Percentiles rank a stretch among this genome's conserved stretches.
phyloP scores from a whole-genome alignment of 257 asterid genomes.

The Nemophila menziesii region DNA sequence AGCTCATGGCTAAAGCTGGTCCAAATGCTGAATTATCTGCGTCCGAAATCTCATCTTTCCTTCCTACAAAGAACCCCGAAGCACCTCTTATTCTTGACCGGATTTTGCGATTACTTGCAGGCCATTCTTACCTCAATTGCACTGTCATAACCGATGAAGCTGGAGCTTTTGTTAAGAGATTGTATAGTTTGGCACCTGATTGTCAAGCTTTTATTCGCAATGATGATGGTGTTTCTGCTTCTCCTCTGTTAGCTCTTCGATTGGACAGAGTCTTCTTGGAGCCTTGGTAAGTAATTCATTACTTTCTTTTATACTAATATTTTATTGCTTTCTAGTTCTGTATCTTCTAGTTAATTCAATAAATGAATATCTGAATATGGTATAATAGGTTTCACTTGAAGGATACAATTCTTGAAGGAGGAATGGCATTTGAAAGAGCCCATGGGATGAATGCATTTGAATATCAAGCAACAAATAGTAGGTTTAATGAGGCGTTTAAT shows the following conservation, averaged over 20 bases:
- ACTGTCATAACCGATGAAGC: not conserved
- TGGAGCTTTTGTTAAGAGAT: constrained; percentile 3
- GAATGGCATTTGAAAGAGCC: constrained; percentile 24
- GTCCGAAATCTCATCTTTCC: constrained; percentile 10
- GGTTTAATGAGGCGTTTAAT: constrained; percentile 12
- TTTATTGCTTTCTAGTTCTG: not conserved
- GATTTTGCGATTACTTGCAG: constrained; percentile 12
- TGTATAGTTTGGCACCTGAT: constrained; percentile 8
- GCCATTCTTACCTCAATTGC: constrained; percentile 5
- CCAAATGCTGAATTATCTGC: constrained; percentile 9
- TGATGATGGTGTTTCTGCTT: constrained; percentile 9
- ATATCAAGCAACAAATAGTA: constrained; percentile 15
- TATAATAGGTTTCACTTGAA: constrained; percentile 23
- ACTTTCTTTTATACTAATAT: not conserved
- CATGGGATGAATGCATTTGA: constrained; percentile 31
- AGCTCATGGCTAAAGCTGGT: constrained; percentile 12
- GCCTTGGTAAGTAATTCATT: constrained; percentile 18
- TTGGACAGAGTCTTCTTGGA: constrained; percentile 20
- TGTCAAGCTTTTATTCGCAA: constrained; percentile 1
- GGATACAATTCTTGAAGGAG: constrained; percentile 40
- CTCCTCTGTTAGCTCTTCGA: not conserved
- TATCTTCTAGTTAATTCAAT: too few species aligned
- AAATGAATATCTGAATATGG: too few species aligned
- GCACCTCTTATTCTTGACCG: constrained; percentile 16
- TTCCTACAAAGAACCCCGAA: constrained; percentile 14